Conservation (phyloP, 2,329 filamentous ascomycete genomes). For the Colletotrichum endophyticum region DNA sequence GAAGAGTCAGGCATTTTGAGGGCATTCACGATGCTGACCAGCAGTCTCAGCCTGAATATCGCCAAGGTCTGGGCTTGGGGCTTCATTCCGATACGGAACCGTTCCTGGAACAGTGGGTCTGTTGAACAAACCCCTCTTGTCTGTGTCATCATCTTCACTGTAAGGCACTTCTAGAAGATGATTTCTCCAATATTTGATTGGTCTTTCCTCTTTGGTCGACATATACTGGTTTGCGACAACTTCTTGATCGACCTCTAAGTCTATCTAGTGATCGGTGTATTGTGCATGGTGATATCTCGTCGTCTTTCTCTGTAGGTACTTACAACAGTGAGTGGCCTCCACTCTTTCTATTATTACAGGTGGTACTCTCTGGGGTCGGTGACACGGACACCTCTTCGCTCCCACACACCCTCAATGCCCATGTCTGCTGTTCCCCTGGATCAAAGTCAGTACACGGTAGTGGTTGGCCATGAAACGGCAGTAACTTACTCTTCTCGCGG, state of each 20-base stretch:
- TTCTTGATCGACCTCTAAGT: background rate
- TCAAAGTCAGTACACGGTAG: background rate
- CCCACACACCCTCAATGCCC: constrained; percentile 4
- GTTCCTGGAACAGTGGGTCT: background rate
- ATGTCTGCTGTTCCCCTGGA: background rate
- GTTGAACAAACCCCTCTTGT: background rate
- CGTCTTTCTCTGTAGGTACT: background rate
- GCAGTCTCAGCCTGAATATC: background rate
- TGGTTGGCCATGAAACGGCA: rapidly evolving
- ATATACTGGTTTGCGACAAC: background rate
- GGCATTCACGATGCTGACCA: background rate
- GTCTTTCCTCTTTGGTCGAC: background rate
- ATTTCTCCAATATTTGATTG: background rate
- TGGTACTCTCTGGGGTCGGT: constrained; percentile 1
- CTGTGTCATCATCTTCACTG: rapidly evolving
- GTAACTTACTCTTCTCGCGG: background rate
- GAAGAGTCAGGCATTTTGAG: rapidly evolving
- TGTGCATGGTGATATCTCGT: rapidly evolving
- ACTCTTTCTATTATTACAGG: background rate
- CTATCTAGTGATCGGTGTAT: background rate
- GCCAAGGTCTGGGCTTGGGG: background rate
- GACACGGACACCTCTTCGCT: background rate
- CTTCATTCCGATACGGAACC: background rate
- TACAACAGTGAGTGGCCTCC: background rate
- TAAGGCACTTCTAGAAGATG: rapidly evolving